These are phyloP conservation scores for Nepenthes gracilis DNA, from an alignment of 148 eudicot species.

Conservation along the genomic window DNA sequence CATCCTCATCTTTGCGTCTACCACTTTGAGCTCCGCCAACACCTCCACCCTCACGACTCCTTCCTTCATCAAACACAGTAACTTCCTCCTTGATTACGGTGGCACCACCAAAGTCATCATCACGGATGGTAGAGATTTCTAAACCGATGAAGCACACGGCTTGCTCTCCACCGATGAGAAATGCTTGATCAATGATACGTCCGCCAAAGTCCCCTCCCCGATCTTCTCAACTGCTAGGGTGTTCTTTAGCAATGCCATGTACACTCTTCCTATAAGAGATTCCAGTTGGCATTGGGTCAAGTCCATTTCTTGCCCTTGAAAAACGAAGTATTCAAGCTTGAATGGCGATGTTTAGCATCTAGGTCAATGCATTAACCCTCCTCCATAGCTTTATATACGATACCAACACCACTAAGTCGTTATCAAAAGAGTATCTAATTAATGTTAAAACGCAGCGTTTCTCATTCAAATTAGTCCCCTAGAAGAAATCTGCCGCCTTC, in stretches of 20 bases:
- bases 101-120: slow-evolving; percentile 29
- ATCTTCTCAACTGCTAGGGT: slow-evolving; percentile 50
- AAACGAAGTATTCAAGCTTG: slow-evolving; percentile 35
- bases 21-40: not conserved
- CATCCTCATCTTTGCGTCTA: too few species aligned
- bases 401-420: slow-evolving; percentile 7
- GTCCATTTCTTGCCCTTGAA: slow-evolving; percentile 49
- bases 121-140: slow-evolving; percentile 35
- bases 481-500: slow-evolving; percentile 40
- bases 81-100: slow-evolving; percentile 54
- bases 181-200: slow-evolving; percentile 22
- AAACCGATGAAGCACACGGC: slow-evolving; percentile 39
- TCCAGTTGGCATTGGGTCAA: slow-evolving; percentile 93
- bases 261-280: slow-evolving; percentile 41
- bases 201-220: slow-evolving; percentile 34
- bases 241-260: slow-evolving; percentile 52
- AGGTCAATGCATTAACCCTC: slow-evolving; percentile 40
- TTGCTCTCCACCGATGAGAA: slow-evolving; percentile 31
- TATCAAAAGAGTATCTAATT: slow-evolving; percentile 43
- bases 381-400: slow-evolving; percentile 29
- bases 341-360: slow-evolving; percentile 48
- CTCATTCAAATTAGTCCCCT: slow-evolving; percentile 36
- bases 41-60: not conserved
- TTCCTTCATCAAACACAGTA: slow-evolving; percentile 56
- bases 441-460: slow-evolving; percentile 38